Evolutionary conservation across 805 yeast species (phyloP).

Genomic region (Sungouiozyma ichnusensis): DNA sequence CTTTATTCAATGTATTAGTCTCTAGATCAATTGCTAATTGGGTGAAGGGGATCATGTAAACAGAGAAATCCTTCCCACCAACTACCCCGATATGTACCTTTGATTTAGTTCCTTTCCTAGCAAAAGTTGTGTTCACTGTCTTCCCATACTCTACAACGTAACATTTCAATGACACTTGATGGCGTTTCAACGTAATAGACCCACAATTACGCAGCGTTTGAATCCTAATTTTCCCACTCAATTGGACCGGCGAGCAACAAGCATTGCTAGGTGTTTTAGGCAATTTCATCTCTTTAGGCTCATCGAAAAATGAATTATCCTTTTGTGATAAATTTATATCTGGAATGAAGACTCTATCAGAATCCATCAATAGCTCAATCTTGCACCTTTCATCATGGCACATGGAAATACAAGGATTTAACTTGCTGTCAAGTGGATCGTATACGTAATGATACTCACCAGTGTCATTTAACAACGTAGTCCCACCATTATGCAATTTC

Average conservation of each 20-base stretch:
- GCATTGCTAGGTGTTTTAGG: background rate
- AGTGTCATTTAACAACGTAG: conserved; percentile 12
- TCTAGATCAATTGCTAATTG: conserved; percentile 2
- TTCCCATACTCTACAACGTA: conserved; percentile 11
- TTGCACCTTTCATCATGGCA: conserved; percentile 6
- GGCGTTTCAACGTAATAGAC: conserved; percentile 7
- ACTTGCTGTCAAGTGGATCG: conserved; percentile 8
- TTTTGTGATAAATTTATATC: conserved; percentile 5
- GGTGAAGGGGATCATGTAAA: background rate
- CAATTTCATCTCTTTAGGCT: background rate
- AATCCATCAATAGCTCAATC: conserved; percentile 9
- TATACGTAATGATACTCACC: conserved; percentile 11
- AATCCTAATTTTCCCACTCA: conserved; percentile 6
- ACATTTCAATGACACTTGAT: conserved; percentile 12
- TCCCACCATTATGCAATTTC: conserved; percentile 13
- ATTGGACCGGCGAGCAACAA: background rate
- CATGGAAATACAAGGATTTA: conserved; percentile 10
- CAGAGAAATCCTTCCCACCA: background rate
- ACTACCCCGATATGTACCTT: background rate
- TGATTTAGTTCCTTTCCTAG: background rate
- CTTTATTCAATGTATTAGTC: conserved; percentile 2
- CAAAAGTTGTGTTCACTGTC: background rate
- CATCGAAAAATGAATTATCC: conserved; percentile 1
- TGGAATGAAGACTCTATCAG: conserved; percentile 8
- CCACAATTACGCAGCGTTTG: background rate